Evolutionary conservation across 2,329 filamentous ascomycete species (phyloP), one percentile per base, ranked within the genome.

Genomic region (Dactylella cylindrospora): DNA sequence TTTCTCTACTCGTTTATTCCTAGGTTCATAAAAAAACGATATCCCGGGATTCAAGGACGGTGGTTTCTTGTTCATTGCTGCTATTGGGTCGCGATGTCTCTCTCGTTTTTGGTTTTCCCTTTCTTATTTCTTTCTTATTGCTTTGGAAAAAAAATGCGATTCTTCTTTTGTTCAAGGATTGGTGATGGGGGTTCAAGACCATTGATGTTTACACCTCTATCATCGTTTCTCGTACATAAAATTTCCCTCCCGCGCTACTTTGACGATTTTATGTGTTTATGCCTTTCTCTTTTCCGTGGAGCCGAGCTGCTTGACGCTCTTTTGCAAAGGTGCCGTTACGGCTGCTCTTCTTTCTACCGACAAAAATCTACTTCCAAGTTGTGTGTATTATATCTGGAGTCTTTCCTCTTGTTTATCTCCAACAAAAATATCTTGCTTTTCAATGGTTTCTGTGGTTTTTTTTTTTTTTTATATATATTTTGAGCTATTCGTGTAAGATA

Each of bases 301-400:
- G 45, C 54, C 46, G 54, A 61, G 54, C 54, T 28, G 32, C 28
- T 53, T 28, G 43, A 28, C 33, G 19, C 32, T 31, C 26, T 26
- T 39, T 20, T 38, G 22, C n/a, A 44, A 20, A 19, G 26, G 32
- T 40, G 17, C 19, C 33, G 28, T 52, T 43, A n/a, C n/a, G n/a
- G n/a, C n/a, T 3, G 52, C 9, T 35, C 35, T 31, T 19, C 17
- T 17, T 36, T 52, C 25, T 29, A 28, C 31, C 29, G 19, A 44
- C 19, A 43, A 47, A 39, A 61, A 61, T 51, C 44, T 41, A 53
- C 49, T 49, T 32, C 40, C 31, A 17, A 28, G 23, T 29, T n/a
- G 38, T 53, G 49, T 61, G 55, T 61, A 61, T 61, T 44, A 61
- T 61, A 61, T 61, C 55, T 36, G 55, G 55, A 53, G 55, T 61